phyloP scores from a whole-genome alignment of 306 rosid species.

The Dryas drummondii region DNA sequence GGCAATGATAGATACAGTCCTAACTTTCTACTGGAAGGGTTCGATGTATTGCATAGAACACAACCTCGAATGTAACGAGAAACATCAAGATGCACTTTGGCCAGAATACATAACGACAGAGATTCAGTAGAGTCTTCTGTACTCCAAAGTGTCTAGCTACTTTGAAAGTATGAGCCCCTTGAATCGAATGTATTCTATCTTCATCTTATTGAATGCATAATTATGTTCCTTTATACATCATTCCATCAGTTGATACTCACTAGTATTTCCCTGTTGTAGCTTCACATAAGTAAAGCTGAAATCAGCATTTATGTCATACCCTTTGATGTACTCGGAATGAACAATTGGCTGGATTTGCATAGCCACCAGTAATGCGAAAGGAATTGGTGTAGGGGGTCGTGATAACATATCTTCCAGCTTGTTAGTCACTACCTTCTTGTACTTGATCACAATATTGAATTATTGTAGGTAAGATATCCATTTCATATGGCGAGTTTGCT shows the following conservation, averaged over 20 bases:
- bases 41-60: too few species aligned
- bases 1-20: too few species aligned
- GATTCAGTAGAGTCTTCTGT: not conserved
- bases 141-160: not conserved
- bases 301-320: too few species aligned
- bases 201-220: not conserved
- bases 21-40: too few species aligned
- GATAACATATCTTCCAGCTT: slow-evolving; percentile 7
- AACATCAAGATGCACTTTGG: too few species aligned
- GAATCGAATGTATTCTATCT: not conserved
- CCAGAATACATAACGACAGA: not conserved
- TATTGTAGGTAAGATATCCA: slow-evolving; percentile 1
- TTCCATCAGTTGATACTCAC: not conserved
- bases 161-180: not conserved
- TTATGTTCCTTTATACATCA: not conserved
- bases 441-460: not conserved
- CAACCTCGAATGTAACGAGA: too few species aligned
- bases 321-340: not conserved
- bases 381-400: not conserved
- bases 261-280: not conserved
- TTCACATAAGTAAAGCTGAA: too few species aligned
- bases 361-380: not conserved
- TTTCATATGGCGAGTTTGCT: slow-evolving; percentile 6
- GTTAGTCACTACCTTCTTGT: not conserved
- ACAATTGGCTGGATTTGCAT: not conserved